Base-by-base conservation (phyloP, 768 basidiomycete species). In the Bullera alba region DNA sequence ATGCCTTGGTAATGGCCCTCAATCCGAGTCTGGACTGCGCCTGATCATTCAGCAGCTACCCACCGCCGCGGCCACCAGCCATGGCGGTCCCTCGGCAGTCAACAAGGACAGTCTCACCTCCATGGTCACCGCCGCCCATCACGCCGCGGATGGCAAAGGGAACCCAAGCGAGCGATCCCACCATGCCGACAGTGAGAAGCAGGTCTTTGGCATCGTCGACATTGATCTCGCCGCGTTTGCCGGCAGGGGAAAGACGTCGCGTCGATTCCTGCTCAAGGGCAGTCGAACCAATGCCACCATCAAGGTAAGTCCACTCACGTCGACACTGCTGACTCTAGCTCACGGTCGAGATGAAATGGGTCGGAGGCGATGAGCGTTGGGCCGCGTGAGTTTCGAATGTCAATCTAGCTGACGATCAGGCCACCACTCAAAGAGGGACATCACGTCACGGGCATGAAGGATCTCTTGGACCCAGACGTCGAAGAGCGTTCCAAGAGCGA, bases 201-300 rank as follows among this genome's bases (percentile, higher is more conserved):
- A 43, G 3, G 17, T 54, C 0, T 67, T 61, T 52, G 65, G 65
- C 4, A 50, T 46, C 0, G 56, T 67, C 17, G 56, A 67, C 45
- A 44, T 64, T 21, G 65, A 67, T 54, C 26, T 67, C 28, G 65
- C 65, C 14, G 50, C 58, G 4, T 67, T 62, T 54, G 65, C 65
- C 3, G 65, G 60, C 5, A 60, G 51, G 39, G 65, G 65, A 3
- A 45, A 35, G 26, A 51, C 51, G 29, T 60, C 60, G 7, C 43
- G 65, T 32, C 27, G 60, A 23, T 64, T 60, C 37, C 42, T 67
- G 27, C 46, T 67, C 42, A 51, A 44, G 34, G 63, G 65, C 2
- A 60, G 58, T 48, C 55, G 58, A 41, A 60, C 65, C 7, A 67
- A 67, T 53, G 65, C 65, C 29, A 58, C 55, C 12, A 43, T 67